phyloP scores from a whole-genome alignment of 164 flowering plant species.

The Vitis amurensis region DNA sequence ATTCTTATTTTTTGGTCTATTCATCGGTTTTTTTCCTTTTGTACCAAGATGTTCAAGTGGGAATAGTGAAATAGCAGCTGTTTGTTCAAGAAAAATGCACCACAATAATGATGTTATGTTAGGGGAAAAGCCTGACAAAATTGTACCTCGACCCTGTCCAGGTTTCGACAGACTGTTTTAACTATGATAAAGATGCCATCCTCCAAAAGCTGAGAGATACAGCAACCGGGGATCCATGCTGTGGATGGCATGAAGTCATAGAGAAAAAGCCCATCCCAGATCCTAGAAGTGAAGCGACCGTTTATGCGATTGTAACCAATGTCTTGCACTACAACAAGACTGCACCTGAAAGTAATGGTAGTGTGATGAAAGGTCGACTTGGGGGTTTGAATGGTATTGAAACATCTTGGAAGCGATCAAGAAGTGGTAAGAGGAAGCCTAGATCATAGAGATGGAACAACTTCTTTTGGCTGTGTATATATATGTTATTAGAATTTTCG shows the following conservation, averaged over 20 bases:
- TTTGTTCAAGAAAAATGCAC: background rate
- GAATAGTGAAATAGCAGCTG: background rate
- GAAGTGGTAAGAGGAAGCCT: slow-evolving; percentile 19
- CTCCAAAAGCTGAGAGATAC: slow-evolving; percentile 48
- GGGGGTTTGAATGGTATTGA: slow-evolving; percentile 20
- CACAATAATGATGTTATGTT: background rate
- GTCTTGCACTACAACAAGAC: slow-evolving; percentile 25
- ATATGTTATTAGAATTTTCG: slow-evolving; percentile 1
- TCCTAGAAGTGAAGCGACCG: slow-evolving; percentile 50
- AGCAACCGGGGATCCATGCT: slow-evolving; percentile 48
- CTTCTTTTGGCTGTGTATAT: slow-evolving; percentile 16
- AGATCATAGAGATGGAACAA: slow-evolving; percentile 8
- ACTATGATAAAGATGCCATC: slow-evolving; percentile 42
- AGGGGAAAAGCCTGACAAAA: background rate
- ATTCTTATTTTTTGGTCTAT: background rate
- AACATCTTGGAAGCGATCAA: slow-evolving; percentile 34
- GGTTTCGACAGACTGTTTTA: slow-evolving; percentile 37
- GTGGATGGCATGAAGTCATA: slow-evolving; percentile 57
- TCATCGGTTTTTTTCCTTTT: background rate
- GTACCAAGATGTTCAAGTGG: background rate
- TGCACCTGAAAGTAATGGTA: slow-evolving; percentile 28
- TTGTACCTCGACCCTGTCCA: slow-evolving; percentile 27
- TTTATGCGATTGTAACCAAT: slow-evolving; percentile 70
- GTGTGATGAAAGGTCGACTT: slow-evolving; percentile 33
- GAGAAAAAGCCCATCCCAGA: slow-evolving; percentile 37